Conservation (phyloP, 805 yeast species). For the Yarrowia sp. region DNA sequence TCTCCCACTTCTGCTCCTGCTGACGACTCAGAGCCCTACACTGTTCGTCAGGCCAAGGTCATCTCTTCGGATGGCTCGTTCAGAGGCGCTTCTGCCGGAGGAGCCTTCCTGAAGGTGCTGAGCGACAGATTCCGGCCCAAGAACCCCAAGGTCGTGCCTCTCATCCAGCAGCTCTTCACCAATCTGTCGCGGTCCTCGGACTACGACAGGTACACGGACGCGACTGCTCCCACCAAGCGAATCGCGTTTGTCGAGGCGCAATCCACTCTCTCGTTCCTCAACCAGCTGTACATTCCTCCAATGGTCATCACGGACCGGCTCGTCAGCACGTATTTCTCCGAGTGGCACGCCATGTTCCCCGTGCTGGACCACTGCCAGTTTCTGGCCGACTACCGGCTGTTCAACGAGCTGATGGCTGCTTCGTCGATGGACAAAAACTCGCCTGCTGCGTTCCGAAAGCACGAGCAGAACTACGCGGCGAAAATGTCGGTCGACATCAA, state of each 20-base stretch:
- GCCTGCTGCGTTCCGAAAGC: conserved; percentile 12
- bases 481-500: conserved; percentile 37
- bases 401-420: conserved; percentile 44
- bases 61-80: conserved; percentile 48
- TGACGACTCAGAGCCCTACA: conserved; percentile 44
- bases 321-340: conserved; percentile 70
- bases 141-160: conserved; percentile 43
- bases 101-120: conserved; percentile 46
- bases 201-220: conserved; percentile 20
- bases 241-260: conserved; percentile 30
- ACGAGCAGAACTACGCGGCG: conserved; percentile 27
- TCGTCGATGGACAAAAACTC: conserved; percentile 30
- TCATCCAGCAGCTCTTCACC: conserved; percentile 32
- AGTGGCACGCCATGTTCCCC: conserved; percentile 78
- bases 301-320: conserved; percentile 71
- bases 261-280: conserved; percentile 29
- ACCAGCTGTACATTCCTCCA: conserved; percentile 53
- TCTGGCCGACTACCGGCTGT: conserved; percentile 61
- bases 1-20: background rate
- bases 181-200: conserved; percentile 37
- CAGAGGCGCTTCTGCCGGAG: conserved; percentile 50
- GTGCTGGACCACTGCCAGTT: conserved; percentile 74
- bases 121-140: conserved; percentile 46
- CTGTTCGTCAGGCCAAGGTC: conserved; percentile 45
- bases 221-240: conserved; percentile 27